Percentiles rank a stretch among this genome's conserved stretches.
Evolutionary conservation across 192 early-diverging fungal species (phyloP).

Genomic region (Linderina pennispora): DNA sequence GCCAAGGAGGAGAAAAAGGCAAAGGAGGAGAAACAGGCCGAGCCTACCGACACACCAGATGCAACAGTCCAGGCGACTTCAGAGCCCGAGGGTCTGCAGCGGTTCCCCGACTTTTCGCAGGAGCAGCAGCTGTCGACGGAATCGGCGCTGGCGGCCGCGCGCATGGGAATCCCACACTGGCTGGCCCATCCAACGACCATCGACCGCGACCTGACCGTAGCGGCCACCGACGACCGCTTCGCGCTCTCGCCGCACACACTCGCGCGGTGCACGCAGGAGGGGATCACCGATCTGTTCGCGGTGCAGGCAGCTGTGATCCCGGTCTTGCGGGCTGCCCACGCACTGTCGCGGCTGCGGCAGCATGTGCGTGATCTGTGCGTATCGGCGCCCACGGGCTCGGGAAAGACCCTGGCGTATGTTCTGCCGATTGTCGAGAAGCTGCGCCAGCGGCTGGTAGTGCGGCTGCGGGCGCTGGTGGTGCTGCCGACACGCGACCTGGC

Average conservation of each 20-base stretch:
- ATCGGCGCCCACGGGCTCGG: slow-evolving; percentile 91
- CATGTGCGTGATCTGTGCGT: slow-evolving; percentile 87
- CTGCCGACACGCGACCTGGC: slow-evolving; percentile 93
- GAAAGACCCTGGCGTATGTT: slow-evolving; percentile 95
- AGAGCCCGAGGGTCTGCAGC: slow-evolving; percentile 22
- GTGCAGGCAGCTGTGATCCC: slow-evolving; percentile 88
- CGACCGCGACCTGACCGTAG: slow-evolving; percentile 50
- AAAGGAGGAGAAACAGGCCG: background rate
- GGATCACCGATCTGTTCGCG: slow-evolving; percentile 74
- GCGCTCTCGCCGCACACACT: slow-evolving; percentile 57
- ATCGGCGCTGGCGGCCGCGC: slow-evolving; percentile 14
- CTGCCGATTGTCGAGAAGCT: slow-evolving; percentile 87
- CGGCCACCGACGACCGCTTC: slow-evolving; percentile 44
- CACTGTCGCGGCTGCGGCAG: slow-evolving; percentile 60
- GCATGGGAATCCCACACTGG: slow-evolving; percentile 86
- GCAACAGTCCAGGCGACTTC: slow-evolving; percentile 1
- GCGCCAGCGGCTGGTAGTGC: slow-evolving; percentile 62
- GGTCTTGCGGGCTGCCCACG: slow-evolving; percentile 60
- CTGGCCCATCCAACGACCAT: slow-evolving; percentile 73
- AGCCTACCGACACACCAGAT: background rate
- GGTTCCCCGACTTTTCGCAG: slow-evolving; percentile 46
- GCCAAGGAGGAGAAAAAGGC: background rate
- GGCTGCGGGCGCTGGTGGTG: slow-evolving; percentile 83
- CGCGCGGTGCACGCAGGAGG: slow-evolving; percentile 55
- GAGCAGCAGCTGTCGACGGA: slow-evolving; percentile 16